These are phyloP conservation scores for Penicillium turbatum DNA, from an alignment of 495 filamentous ascomycete species.

Conservation along the genomic window DNA sequence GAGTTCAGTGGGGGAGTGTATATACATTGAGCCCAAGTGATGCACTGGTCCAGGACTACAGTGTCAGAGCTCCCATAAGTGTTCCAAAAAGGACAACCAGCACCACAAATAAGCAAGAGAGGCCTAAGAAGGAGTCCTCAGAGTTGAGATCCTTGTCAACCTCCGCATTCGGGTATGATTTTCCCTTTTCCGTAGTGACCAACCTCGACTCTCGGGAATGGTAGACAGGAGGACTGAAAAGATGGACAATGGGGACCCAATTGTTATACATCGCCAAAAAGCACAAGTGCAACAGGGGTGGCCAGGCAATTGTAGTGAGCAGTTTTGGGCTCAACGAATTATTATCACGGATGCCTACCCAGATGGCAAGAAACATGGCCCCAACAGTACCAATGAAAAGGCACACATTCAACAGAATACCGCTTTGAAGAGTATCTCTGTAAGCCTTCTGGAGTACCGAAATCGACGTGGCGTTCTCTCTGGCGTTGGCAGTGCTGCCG, in stretches of 20 bases:
- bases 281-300: conserved; percentile 28
- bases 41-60: no score
- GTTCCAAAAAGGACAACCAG: neutral
- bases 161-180: neutral
- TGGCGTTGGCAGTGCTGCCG: conserved; percentile 31
- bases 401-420: conserved; percentile 19
- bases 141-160: neutral
- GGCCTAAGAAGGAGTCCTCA: neutral
- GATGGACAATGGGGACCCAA: conserved; percentile 29
- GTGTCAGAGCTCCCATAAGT: neutral
- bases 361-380: conserved; percentile 9
- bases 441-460: conserved; percentile 10
- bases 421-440: conserved; percentile 22
- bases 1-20: no score
- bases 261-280: conserved; percentile 21
- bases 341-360: neutral
- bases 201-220: conserved; percentile 11
- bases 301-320: conserved; percentile 25
- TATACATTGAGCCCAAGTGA: no score
- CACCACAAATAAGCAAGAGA: neutral
- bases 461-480: conserved; percentile 17
- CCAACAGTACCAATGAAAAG: conserved; percentile 16
- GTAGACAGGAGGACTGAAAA: conserved; percentile 23
- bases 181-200: neutral
- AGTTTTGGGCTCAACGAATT: neutral